Evolutionary conservation across 2,329 filamentous ascomycete genomes (phyloP).

Genomic region (Aspergillus spinulosporus): DNA sequence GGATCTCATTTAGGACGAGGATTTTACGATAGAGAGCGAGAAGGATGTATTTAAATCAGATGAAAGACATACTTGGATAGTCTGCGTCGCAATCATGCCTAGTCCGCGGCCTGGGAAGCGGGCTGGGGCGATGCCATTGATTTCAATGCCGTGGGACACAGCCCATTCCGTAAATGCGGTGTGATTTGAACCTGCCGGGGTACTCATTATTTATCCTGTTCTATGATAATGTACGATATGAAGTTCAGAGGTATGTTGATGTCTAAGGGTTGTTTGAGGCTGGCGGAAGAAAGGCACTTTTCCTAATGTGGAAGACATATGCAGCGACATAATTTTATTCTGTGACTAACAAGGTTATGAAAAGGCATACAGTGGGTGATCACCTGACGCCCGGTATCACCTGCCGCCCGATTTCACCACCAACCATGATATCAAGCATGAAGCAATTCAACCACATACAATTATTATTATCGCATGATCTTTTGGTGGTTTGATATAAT

Average conservation of each 20-base stretch:
- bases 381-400: no score
- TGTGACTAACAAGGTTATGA: no score
- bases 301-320: no score
- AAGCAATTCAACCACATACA: neutral
- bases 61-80: slow-evolving; percentile 57
- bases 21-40: slow-evolving; percentile 25
- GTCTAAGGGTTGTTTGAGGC: no score
- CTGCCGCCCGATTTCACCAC: neutral
- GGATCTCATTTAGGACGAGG: neutral
- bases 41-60: neutral
- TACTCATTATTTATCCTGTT: no score
- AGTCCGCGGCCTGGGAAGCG: slow-evolving; percentile 71
- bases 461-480: neutral
- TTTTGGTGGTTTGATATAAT: slow-evolving; percentile 1
- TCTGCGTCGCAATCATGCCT: slow-evolving; percentile 69
- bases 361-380: no score
- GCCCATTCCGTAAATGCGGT: slow-evolving; percentile 67
- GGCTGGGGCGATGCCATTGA: slow-evolving; percentile 66
- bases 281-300: no score
- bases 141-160: slow-evolving; percentile 59
- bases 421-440: no score
- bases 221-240: no score
- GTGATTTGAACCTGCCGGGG: slow-evolving; percentile 24
- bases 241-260: no score
- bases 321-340: no score